Conservation (phyloP, 2,329 filamentous ascomycete genomes). For the Trichoderma sp. region DNA sequence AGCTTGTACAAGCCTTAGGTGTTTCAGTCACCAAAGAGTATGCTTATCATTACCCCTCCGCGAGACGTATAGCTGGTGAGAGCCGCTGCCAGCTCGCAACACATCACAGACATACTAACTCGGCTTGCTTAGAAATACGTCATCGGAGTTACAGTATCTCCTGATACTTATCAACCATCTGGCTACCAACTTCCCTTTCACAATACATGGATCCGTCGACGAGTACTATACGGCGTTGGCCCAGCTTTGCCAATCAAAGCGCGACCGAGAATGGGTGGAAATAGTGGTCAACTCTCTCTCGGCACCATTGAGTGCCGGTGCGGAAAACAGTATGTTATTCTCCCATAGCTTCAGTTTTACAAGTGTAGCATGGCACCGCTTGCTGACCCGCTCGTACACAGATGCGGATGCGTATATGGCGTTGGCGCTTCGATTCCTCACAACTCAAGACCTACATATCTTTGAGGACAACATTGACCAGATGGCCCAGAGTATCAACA, state of each 20-base stretch:
- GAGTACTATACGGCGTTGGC: constrained; percentile 43
- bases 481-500: constrained; percentile 39
- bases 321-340: constrained; percentile 23
- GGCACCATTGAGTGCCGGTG: constrained; percentile 27
- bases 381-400: background rate
- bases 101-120: constrained; percentile 20
- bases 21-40: constrained; percentile 26
- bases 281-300: constrained; percentile 31
- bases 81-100: background rate
- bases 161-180: constrained; percentile 37
- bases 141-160: constrained; percentile 27
- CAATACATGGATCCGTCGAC: constrained; percentile 27
- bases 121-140: constrained; percentile 20
- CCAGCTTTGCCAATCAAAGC: constrained; percentile 32
- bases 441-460: constrained; percentile 35
- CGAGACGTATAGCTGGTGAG: background rate
- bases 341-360: background rate
- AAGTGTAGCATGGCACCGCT: background rate
- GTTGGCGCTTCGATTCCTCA: constrained; percentile 40
- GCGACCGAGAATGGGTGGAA: constrained; percentile 23
- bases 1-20: constrained; percentile 37
- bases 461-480: constrained; percentile 40
- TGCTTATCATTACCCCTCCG: constrained; percentile 10
- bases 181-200: constrained; percentile 22
- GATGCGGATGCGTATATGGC: constrained; percentile 31